A percentile compares a stretch with the other conserved stretches of the same genome.
Evolutionary conservation across 805 yeast genomes (phyloP).

Genomic region (Cyberlindnera amylophila): DNA sequence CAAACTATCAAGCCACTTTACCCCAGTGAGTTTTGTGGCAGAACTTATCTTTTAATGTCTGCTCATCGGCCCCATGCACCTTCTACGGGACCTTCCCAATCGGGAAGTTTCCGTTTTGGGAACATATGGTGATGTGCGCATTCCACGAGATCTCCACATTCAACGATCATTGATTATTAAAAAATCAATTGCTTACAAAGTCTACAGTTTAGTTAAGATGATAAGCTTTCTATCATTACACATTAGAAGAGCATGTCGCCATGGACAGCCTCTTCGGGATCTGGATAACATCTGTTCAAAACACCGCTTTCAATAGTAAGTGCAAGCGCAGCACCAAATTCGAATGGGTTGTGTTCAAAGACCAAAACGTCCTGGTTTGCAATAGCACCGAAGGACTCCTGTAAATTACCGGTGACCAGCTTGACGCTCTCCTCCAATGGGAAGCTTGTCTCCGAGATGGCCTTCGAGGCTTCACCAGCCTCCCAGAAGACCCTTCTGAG

Average conservation of each 20-base stretch:
- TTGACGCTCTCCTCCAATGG: conserved; percentile 1
- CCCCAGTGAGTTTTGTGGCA: neutral
- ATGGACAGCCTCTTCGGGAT: conserved; percentile 7
- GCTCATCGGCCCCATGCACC: neutral
- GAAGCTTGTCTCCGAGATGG: conserved; percentile 1
- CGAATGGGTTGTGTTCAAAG: conserved; percentile 8
- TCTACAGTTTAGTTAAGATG: neutral
- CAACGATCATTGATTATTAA: no score
- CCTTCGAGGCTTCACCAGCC: conserved; percentile 5
- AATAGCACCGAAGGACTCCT: neutral
- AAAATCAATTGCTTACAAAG: no score
- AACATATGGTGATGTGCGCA: neutral
- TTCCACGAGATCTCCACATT: neutral
- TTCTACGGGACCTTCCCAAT: conserved; percentile 1
- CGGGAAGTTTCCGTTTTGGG: conserved; percentile 3
- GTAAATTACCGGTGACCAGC: conserved; percentile 1
- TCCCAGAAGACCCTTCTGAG: conserved; percentile 8
- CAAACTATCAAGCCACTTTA: neutral
- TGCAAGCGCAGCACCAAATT: conserved; percentile 7
- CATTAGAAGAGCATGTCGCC: conserved; percentile 5
- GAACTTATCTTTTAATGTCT: neutral
- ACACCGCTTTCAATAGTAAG: conserved; percentile 1
- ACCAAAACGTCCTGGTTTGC: conserved; percentile 2
- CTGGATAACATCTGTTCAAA: conserved; percentile 6
- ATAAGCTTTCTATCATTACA: neutral